Base-by-base conservation (phyloP, 2,329 filamentous ascomycete species). In the Triangularia setosa region DNA sequence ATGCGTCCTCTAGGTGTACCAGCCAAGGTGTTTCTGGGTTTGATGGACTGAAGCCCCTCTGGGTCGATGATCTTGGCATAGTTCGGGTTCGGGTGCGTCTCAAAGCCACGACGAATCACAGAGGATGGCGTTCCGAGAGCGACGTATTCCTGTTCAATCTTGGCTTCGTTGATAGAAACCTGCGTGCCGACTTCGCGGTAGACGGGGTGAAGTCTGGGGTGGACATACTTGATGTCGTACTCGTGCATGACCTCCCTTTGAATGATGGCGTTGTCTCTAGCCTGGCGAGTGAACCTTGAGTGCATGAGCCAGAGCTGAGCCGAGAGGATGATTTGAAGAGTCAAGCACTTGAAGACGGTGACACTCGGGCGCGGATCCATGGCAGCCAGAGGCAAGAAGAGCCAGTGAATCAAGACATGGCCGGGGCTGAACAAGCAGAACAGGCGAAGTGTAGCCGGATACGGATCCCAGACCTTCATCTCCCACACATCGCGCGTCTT, bases 221-320 rank as follows among this genome's bases (percentile, higher is more conserved):
- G 92, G 0, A 99, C 95, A 73, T 90, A 97, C 79, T 99, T 99
- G 70, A 87, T 91, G 74, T 98, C 92, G 74, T 99, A 99, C 78
- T 99, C 95, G 74, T 93, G 89, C 78, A 98, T 83, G 4, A 98
- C 94, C 77, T 98, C 91, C 71, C 90, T 92, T 70, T 96, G 92
- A 64, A 99, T 90, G 56, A 97, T 84, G 1, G 88, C 83, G 1
- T 86, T 87, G 75, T 99, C 95, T 74, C 93, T 96, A 66, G 86
- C 87, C 75, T 98, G 93, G 74, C 94, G 93, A 3, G 86, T 83
- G 76, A 94, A 98, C 33, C 83, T 87, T 1, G 83, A 84, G 65
- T 90, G 88, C 58, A 98, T 80, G 28, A 92, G 80, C 60, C 87
- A 83, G 68, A 98, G 84, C 75, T 97, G 92, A 1, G 83, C 79